Conservation (phyloP, 305 asterid genomes). For the Plantago lanceolata region DNA sequence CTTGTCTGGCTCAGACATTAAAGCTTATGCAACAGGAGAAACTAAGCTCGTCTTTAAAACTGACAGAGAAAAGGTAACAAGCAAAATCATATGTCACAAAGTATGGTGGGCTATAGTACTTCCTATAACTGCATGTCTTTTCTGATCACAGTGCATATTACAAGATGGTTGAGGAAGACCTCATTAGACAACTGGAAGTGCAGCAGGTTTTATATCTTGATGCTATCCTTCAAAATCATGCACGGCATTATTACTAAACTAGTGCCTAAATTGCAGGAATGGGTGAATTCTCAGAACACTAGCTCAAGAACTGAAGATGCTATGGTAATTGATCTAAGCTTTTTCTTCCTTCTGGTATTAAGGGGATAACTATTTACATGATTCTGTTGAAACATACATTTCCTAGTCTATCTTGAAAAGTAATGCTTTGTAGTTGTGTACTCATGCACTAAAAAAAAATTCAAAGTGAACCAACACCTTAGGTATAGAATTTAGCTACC, state of each 20-base stretch:
- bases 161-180: conserved; percentile 41
- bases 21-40: conserved; percentile 78
- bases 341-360: conserved; percentile 5
- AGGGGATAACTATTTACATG: conserved; percentile 14
- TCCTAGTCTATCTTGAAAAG: conserved; percentile 4
- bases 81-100: conserved; percentile 19
- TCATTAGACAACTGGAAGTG: conserved; percentile 40
- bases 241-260: conserved; percentile 18
- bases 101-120: conserved; percentile 16
- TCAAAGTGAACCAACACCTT: background rate
- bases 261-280: conserved; percentile 34
- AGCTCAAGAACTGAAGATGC: conserved; percentile 33
- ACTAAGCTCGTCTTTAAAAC: conserved; percentile 47
- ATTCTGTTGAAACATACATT: conserved; percentile 11
- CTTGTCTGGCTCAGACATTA: conserved; percentile 51
- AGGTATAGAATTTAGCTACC: background rate
- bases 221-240: conserved; percentile 23
- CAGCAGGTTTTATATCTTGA: conserved; percentile 58
- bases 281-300: conserved; percentile 34
- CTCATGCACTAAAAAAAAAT: background rate
- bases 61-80: conserved; percentile 56
- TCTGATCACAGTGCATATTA: conserved; percentile 48
- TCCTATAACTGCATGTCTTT: conserved; percentile 23
- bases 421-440: background rate
- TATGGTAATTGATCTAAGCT: conserved; percentile 28